These are phyloP conservation scores for Pseudocercospora macadamiae DNA, from an alignment of 2,329 filamentous ascomycete genomes.

Conservation along the genomic window DNA sequence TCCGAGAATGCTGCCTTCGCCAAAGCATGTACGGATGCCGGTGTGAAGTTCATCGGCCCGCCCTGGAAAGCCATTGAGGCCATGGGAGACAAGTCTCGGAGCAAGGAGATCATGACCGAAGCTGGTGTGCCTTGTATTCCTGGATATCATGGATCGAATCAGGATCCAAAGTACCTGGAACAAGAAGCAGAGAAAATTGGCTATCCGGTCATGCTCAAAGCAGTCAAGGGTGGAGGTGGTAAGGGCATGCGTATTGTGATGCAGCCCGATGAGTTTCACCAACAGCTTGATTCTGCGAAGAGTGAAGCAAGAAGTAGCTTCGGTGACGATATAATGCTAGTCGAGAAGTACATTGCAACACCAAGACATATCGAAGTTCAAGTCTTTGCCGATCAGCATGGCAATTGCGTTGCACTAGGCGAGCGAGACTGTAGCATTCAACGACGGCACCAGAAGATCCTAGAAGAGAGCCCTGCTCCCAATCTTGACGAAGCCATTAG, in stretches of 20 bases:
- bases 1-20: conserved; percentile 94
- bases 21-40: conserved; percentile 82
- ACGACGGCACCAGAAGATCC: conserved; percentile 66
- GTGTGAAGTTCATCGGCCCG: conserved; percentile 91
- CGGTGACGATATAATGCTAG: conserved; percentile 67
- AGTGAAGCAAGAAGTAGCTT: conserved; percentile 67
- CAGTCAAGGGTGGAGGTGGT: conserved; percentile 66
- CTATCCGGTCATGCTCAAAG: conserved; percentile 67
- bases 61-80: conserved; percentile 73
- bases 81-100: conserved; percentile 91
- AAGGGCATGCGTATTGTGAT: conserved; percentile 71
- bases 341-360: conserved; percentile 70
- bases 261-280: conserved; percentile 60
- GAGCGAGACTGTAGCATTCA: conserved; percentile 70
- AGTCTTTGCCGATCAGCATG: conserved; percentile 67
- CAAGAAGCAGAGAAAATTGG: conserved; percentile 73
- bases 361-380: conserved; percentile 70
- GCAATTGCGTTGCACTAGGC: conserved; percentile 65
- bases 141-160: conserved; percentile 87
- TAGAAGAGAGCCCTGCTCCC: conserved; percentile 68
- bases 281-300: conserved; percentile 65
- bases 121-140: conserved; percentile 97
- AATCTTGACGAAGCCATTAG: conserved; percentile 62
- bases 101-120: conserved; percentile 94
- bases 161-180: conserved; percentile 66